Conservation (phyloP, 768 basidiomycete genomes). For the Leccinum subgranulosum region DNA sequence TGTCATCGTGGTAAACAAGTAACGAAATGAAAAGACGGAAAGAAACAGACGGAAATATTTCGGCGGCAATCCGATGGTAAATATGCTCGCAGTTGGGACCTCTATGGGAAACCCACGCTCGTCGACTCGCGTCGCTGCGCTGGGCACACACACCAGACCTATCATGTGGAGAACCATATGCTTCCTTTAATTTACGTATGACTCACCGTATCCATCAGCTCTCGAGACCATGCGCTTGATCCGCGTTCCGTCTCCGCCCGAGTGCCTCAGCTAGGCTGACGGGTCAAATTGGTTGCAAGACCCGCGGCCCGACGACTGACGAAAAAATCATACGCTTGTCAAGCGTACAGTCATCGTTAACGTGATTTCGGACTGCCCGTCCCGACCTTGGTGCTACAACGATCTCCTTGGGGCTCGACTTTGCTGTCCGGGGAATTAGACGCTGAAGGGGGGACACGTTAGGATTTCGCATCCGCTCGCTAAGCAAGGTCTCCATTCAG, state of each 20-base stretch:
- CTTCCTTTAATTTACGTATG: conserved; percentile 3
- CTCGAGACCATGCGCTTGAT: conserved; percentile 2
- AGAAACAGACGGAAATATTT: neutral
- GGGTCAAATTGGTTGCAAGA: neutral
- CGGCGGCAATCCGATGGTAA: neutral
- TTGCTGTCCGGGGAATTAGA: conserved; percentile 23
- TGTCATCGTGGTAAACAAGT: conserved; percentile 5
- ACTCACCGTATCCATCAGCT: conserved; percentile 17
- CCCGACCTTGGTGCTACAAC: conserved; percentile 6
- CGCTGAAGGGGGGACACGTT: conserved; percentile 2
- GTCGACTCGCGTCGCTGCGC: neutral
- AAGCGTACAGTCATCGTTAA: neutral
- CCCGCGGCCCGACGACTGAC: neutral
- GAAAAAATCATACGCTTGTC: conserved; percentile 1
- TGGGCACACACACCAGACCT: neutral
- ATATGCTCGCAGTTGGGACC: neutral
- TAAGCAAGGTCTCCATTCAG: conserved; percentile 12
- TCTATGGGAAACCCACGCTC: conserved; percentile 4
- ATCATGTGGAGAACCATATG: neutral
- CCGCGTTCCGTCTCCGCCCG: conserved; percentile 15
- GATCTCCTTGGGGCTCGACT: conserved; percentile 1
- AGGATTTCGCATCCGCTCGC: conserved; percentile 2
- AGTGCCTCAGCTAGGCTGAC: conserved; percentile 12
- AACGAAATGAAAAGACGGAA: neutral
- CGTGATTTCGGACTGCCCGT: conserved; percentile 13